Evolutionary conservation across 208 protist genomes (phyloP).

Genomic region (Eutreptiella sp.): DNA sequence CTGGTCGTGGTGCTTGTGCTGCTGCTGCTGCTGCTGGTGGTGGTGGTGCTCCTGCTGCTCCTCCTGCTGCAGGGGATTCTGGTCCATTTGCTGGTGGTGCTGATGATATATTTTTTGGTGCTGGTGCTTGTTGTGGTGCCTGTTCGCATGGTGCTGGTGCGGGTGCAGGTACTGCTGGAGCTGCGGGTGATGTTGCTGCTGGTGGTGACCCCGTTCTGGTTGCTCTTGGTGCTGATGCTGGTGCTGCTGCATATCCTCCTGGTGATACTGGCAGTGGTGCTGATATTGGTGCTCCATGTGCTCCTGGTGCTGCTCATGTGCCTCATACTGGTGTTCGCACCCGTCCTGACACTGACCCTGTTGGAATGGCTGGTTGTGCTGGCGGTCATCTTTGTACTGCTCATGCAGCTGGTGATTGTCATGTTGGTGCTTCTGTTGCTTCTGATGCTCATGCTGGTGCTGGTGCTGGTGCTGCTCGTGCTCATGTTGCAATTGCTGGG

Average conservation of each 20-base stretch:
- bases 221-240: conserved; percentile 9
- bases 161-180: no score
- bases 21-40: neutral
- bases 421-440: neutral
- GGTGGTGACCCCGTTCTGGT: neutral
- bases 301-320: no score
- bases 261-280: no score
- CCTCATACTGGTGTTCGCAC: no score
- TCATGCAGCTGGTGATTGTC: no score
- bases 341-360: neutral
- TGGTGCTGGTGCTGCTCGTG: neutral
- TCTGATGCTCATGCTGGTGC: neutral
- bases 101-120: neutral
- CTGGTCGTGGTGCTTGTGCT: neutral
- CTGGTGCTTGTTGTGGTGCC: neutral
- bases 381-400: neutral
- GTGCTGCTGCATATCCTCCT: neutral
- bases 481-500: conserved; percentile 4
- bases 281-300: no score
- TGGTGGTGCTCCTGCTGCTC: neutral
- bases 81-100: neutral
- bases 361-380: neutral
- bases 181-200: neutral
- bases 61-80: neutral
- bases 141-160: no score